These are phyloP conservation scores for Spirogloea muscicola DNA, from an alignment of 139 green algal species.

Conservation along the genomic window DNA sequence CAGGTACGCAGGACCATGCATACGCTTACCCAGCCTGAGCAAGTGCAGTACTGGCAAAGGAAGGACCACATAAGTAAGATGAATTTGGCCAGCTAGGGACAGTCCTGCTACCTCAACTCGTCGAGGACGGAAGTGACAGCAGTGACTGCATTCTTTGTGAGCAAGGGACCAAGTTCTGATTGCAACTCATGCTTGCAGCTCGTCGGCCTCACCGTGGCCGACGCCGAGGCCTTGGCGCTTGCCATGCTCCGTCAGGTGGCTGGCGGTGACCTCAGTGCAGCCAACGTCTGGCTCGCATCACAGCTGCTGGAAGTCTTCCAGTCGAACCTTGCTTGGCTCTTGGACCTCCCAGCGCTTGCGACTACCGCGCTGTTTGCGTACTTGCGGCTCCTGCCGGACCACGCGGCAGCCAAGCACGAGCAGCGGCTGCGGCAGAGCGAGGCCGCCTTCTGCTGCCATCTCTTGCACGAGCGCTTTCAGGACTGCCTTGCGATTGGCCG, in stretches of 20 bases:
- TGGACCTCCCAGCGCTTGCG: conserved; percentile 3
- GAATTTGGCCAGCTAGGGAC: no score
- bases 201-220: conserved; percentile 7
- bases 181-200: no score
- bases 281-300: conserved; percentile 39
- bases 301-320: conserved; percentile 33
- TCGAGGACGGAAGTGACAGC: no score
- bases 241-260: conserved; percentile 37
- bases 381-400: conserved; percentile 37
- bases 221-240: conserved; percentile 17
- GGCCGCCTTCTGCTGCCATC: conserved; percentile 35
- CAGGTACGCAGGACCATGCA: background rate
- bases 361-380: conserved; percentile 35
- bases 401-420: conserved; percentile 1
- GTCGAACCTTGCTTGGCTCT: conserved; percentile 19
- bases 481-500: conserved; percentile 43
- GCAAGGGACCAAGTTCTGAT: background rate
- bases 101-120: no score
- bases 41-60: no score
- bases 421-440: conserved; percentile 29
- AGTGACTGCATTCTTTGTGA: no score
- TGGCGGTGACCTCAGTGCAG: conserved; percentile 22
- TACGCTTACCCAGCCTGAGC: background rate
- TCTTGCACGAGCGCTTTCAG: conserved; percentile 32
- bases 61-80: no score